Evolutionary conservation across 2,329 filamentous ascomycete genomes (phyloP), one percentile per base, ranked within the genome.

Genomic region (Pseudogymnoascus pannorum): DNA sequence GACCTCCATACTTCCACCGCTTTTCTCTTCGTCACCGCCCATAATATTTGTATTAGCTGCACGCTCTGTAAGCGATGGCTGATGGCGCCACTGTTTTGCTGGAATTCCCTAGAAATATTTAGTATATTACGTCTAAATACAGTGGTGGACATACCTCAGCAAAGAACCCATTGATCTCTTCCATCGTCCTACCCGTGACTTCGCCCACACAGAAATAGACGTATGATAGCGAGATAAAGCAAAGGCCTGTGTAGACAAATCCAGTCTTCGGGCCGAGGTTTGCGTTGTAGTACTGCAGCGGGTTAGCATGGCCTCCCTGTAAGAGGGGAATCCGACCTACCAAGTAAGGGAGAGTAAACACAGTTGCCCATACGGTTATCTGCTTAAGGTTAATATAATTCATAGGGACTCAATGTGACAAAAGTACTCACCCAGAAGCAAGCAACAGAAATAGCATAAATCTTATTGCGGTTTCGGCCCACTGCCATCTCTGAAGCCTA

Each of bases 391-490:
- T 40, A 40, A 40, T 18, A 18, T 40, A 40, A 11, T 16, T 16
- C 16, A 11, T 11, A 40, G 20, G 16, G 36, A 16, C 7, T 40
- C 18, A 40, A 18, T 16, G 6, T 40, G 16, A 16, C 16, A 40
- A 4, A 40, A n/a, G 36, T 40, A 20, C 36, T 40, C 16, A 40
- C 67, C 71, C 71, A 80, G 69, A 79, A 79, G 4, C 69, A 73
- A 2, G 70, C 76, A 0, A 80, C 75, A 0, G 77, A 72, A 4
- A 73, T 71, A 7, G 75, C 70, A n/a, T 72, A 75, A 64, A 78
- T 78, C 66, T 78, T 78, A 67, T 78, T 78, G 57, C 76, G 71
- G 68, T 81, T 80, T 12, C 73, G 74, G 3, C 78, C 78, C 22
- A 79, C 76, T 0, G 78, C 75, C 74, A 78, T 77, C 64, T 81